Base-by-base conservation (phyloP, 2,329 filamentous ascomycete genomes). In the Cephalotrichum gorgonifer region DNA sequence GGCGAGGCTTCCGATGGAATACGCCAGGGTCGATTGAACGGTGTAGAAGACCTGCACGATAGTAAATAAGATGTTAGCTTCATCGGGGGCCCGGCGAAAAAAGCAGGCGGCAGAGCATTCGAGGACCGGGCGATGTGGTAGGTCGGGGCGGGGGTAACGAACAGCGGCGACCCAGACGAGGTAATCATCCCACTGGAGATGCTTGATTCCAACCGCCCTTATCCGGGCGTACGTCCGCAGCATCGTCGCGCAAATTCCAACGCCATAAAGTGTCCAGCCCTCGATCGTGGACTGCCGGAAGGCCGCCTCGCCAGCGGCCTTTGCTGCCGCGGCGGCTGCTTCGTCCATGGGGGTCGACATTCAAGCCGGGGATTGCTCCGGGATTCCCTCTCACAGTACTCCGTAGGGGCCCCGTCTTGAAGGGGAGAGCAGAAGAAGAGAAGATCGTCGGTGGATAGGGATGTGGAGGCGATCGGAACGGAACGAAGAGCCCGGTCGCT, bases 221-320 rank as follows among this genome's bases (percentile, higher is more conserved):
- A 58, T 49, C 4, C 62, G 56, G 17, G 61, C 59, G 48, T 62
- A 64, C 1, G 61, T 63, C 6, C 62, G 52, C 6, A 64, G 47
- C 9, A 55, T 28, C 1, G 61, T 62, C 12, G 60, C 51, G 3
- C 53, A 44, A 28, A 62, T 50, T 2, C 56, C 60, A 22, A 63
- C 49, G 0, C 51, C 51, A 27, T 62, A 62, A 1, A 64, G 49
- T 7, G 59, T 59, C 60, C 60, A 62, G 7, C 54, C 50, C 49
- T 62, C 60, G 14, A 53, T 54, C 6, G 49, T 50, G 9, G 54
- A 53, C 27, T n/a, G 15, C 12, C 14, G n/a, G n/a, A n/a, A n/a
- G n/a, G n/a, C n/a, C n/a, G n/a, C 25, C 5, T n/a, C 41, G 35
- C 44, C 20, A 39, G 52, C 30, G 25, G 46, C 48, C 4, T 48